Evolutionary conservation across 768 basidiomycete species (phyloP).

Genomic region (Suillus variegatus): DNA sequence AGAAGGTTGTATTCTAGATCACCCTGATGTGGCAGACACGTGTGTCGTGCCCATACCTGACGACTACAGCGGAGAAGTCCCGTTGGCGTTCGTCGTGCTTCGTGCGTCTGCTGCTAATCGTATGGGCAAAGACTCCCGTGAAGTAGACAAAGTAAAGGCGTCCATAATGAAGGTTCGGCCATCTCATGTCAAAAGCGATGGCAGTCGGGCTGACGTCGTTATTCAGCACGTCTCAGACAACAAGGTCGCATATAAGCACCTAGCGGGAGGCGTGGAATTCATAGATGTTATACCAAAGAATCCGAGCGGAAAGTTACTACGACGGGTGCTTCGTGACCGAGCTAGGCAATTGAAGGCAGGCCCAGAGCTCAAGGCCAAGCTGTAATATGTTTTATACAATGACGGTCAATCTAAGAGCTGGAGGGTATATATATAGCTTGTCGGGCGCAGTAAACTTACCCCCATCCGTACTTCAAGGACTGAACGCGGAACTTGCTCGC

Average conservation of each 20-base stretch:
- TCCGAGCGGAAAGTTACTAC: conserved; percentile 60
- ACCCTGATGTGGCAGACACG: conserved; percentile 57
- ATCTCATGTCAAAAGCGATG: not conserved
- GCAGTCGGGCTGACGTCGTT: conserved; percentile 5
- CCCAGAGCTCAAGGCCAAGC: not conserved
- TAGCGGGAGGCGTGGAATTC: conserved; percentile 62
- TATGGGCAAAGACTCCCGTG: conserved; percentile 29
- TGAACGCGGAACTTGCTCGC: not conserved
- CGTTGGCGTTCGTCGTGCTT: conserved; percentile 67
- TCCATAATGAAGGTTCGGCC: conserved; percentile 50
- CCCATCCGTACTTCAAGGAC: not conserved
- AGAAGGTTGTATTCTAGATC: conserved; percentile 62
- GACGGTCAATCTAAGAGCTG: not conserved
- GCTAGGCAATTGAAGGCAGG: conserved; percentile 33
- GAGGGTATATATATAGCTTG: not conserved
- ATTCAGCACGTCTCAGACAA: conserved; percentile 53
- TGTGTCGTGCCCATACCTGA: conserved; percentile 71
- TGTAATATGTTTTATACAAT: not conserved
- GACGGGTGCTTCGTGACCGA: conserved; percentile 51
- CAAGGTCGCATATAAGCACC: conserved; percentile 58
- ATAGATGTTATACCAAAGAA: conserved; percentile 59
- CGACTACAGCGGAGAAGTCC: conserved; percentile 73
- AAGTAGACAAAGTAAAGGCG: conserved; percentile 39
- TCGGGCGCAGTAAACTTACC: not conserved
- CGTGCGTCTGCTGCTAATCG: conserved; percentile 39